These are phyloP conservation scores for Neostapfia colusana DNA, from an alignment of 176 grass and related monocot genomes.

Conservation along the genomic window DNA sequence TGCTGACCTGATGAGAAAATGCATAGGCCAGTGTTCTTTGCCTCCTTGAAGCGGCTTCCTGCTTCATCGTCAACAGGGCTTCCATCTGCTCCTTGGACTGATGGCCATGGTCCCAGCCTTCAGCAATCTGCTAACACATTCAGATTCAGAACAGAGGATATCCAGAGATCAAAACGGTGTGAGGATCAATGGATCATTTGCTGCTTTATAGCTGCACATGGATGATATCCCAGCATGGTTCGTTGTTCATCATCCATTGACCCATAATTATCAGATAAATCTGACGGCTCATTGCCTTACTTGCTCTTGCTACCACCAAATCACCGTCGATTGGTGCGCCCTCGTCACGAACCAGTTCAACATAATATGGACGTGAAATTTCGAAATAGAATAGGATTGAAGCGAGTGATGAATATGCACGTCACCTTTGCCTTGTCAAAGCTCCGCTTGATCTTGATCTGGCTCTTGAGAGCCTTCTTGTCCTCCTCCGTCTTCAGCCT, in stretches of 20 bases:
- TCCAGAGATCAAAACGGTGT: not conserved
- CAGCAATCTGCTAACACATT: conserved; percentile 46
- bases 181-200: not conserved
- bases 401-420: not conserved
- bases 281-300: no score
- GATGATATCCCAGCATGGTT: no score
- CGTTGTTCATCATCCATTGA: no score
- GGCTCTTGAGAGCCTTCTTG: conserved; percentile 60
- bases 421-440: conserved; percentile 60
- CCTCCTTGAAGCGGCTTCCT: conserved; percentile 65
- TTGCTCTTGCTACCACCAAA: no score
- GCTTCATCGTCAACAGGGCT: conserved; percentile 49
- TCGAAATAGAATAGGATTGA: not conserved
- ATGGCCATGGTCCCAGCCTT: conserved; percentile 69
- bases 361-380: not conserved
- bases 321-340: no score
- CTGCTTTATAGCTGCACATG: no score
- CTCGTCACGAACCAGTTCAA: not conserved
- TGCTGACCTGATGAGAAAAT: conserved; percentile 71
- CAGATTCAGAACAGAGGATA: not conserved
- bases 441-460: conserved; percentile 55
- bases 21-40: conserved; percentile 72
- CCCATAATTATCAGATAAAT: no score
- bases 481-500: conserved; percentile 73
- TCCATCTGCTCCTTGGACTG: conserved; percentile 79